Base-by-base conservation (phyloP, 176 grass and related monocot species). In the Tillandsia fasciculata region DNA sequence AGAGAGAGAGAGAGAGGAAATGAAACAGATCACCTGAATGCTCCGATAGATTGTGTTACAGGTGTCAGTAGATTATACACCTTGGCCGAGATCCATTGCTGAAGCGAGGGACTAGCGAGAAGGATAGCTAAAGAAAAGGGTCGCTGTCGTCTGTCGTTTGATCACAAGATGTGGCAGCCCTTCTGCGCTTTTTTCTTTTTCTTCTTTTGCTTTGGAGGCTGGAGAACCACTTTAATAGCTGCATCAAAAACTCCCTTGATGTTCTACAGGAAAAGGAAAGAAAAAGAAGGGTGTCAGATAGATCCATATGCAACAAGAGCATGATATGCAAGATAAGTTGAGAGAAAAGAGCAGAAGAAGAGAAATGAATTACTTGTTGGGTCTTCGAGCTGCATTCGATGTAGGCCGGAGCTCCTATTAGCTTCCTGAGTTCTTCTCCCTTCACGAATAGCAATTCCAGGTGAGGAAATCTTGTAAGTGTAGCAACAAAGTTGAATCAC, bases 371-470 rank as follows among this genome's bases (percentile, higher is more conserved):
- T 82, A 91, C 88, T 87, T 87, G 84, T 81, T 91, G 88, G 23
- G 88, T 91, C 71, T 91, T 91, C 29, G 85, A 88, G 67, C 73
- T 88, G 82, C 89, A 87, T 49, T 91, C 88, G 13, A 87, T 85
- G 72, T 91, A 91, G 33, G 84, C 72, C 15, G 78, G 73, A 70
- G 88, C 88, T 0, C 81, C 88, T 33, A 91, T 82, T 68, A 84
- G 67, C 76, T 91, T 91, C 81, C 76, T 82, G 75, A 91, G 78
- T 69, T 91, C 88, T 68, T 91, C 88, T 0, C 88, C 88, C 88
- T 91, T 71, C 27, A 80, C 12, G 56, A 63, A 69, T 47, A 70
- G 15, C 24, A 74, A 80, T 47, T 63, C 3, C 12, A 42, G 24
- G 10, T 23, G 50, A 49, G 23, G 29, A 15, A 12, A 15, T 61